Conservation (phyloP, 2,329 filamentous ascomycete species). For the Tolypocladium tropicale region DNA sequence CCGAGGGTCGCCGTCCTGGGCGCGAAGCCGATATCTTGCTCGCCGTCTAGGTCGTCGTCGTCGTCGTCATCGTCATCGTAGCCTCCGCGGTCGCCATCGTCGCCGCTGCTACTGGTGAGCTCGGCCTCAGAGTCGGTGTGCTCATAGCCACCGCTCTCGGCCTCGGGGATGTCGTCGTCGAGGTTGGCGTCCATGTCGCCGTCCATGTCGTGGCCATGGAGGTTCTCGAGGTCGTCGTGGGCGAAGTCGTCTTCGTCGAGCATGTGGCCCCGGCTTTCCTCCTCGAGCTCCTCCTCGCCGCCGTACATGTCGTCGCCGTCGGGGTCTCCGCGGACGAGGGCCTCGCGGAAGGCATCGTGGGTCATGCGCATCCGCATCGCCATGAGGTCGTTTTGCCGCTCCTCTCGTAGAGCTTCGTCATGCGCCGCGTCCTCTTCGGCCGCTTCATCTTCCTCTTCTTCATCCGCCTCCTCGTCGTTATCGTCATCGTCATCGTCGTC, state of each 20-base stretch:
- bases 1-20: constrained; percentile 22
- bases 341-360: constrained; percentile 53
- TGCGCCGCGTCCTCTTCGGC: constrained; percentile 31
- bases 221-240: constrained; percentile 18
- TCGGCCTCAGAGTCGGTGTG: constrained; percentile 68
- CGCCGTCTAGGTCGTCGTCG: constrained; percentile 8
- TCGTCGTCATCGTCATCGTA: constrained; percentile 8
- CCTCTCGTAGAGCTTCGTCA: constrained; percentile 28
- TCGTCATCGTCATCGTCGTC: constrained; percentile 29
- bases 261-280: constrained; percentile 46
- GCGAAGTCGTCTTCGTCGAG: constrained; percentile 53
- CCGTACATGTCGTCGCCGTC: constrained; percentile 40
- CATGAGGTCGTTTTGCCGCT: constrained; percentile 38
- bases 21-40: constrained; percentile 26
- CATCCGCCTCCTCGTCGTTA: constrained; percentile 27
- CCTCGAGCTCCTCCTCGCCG: constrained; percentile 42
- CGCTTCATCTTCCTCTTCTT: constrained; percentile 28
- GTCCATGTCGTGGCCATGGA: constrained; percentile 16
- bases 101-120: constrained; percentile 38
- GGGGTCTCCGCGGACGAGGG: constrained; percentile 39
- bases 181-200: constrained; percentile 56
- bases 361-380: constrained; percentile 41
- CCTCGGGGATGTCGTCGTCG: constrained; percentile 61
- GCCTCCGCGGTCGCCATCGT: constrained; percentile 18
- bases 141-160: constrained; percentile 56